Evolutionary conservation across 2,329 filamentous ascomycete genomes (phyloP), one percentile per base, ranked within the genome.

Genomic region (Cercospora citrullina): DNA sequence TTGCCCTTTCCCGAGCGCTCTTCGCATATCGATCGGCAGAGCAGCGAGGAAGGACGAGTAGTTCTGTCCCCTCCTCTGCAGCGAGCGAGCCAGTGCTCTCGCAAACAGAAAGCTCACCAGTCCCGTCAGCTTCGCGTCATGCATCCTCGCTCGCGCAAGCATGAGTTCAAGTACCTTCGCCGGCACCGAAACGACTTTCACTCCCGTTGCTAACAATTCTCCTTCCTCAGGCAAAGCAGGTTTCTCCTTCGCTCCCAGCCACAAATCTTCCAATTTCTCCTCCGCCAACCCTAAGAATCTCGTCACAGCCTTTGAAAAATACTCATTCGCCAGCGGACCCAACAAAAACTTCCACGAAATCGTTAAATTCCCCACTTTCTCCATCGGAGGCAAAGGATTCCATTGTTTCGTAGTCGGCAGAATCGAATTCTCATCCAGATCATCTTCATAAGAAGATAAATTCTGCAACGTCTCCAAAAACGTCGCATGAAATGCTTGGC

Each of bases 341-440:
- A 84, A 77, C 4, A 85, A 78, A 64, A 78, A 85, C 0, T 71
- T 72, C 81, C 80, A 84, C 0, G 82, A 82, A 30, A 85, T 81
- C 1, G 79, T 76, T 0, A 85, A 76, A 6, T 76, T 73, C 18
- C 75, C 75, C 1, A 77, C 73, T 7, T 76, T 76, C 61, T 84
- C 81, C 23, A 83, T 78, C 0, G 82, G 77, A 1, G 74, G 72
- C 2, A 77, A 75, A 2, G n/a, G 48, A 71, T 63, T 30, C 23
- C 57, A 2, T n/a, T 58, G 53, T 21, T 28, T 64, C 16, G 53
- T 26, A 59, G 8, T 74, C 57, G 30, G 75, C 42, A 66, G 10
- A 18, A 75, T 65, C 4, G 63, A 59, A 2, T 67, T 10, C 30
- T 69, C 55, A 59, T 63, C 62, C 4, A 64, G 0, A 9, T 26